Conservation (phyloP, 176 grass and related monocot genomes). For the Lolium rigidum region DNA sequence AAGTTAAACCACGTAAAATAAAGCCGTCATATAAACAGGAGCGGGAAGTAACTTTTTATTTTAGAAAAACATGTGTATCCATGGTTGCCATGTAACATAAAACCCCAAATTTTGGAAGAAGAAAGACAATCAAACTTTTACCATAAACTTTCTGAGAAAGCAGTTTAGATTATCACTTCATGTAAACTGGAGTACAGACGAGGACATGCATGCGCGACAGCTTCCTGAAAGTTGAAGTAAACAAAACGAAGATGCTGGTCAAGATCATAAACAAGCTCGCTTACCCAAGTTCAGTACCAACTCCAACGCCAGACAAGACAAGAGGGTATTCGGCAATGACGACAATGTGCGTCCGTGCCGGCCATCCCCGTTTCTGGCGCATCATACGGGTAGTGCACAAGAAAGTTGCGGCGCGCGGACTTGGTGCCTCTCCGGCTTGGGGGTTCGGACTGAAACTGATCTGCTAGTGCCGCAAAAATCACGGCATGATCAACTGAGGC, state of each 20-base stretch:
- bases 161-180: background rate
- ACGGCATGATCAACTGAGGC: slow-evolving; percentile 25
- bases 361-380: slow-evolving; percentile 18
- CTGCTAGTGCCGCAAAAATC: slow-evolving; percentile 26
- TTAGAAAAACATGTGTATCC: too few relatives aligned
- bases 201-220: background rate
- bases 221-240: slow-evolving; percentile 3
- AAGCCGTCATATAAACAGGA: too few relatives aligned
- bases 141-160: background rate
- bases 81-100: too few relatives aligned
- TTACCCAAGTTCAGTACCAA: background rate
- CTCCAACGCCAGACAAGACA: background rate
- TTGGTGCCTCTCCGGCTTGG: background rate
- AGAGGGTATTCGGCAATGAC: slow-evolving; percentile 6
- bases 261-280: background rate
- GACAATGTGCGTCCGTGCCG: slow-evolving; percentile 8
- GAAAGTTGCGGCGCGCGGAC: slow-evolving; percentile 27
- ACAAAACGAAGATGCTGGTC: background rate
- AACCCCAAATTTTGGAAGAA: too few relatives aligned
- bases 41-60: too few relatives aligned
- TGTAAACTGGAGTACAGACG: background rate
- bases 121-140: background rate
- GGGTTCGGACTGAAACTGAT: background rate
- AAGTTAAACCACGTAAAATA: too few relatives aligned
- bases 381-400: background rate